phyloP scores from a whole-genome alignment of 1,284 basidiomycete species.

The Grifola frondosa region DNA sequence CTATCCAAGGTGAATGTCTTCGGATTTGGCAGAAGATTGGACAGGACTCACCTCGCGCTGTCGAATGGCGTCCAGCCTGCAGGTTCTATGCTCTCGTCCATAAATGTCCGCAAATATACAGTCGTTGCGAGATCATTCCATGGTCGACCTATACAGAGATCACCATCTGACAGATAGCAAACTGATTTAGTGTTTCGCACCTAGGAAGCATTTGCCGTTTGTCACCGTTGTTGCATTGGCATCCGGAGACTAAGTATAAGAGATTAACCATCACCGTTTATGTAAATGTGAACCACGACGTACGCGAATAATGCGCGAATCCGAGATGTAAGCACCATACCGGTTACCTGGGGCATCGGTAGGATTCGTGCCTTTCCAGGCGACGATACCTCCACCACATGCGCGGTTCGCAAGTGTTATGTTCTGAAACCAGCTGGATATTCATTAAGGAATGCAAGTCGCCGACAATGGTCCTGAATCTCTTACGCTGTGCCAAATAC shows the following conservation, averaged over 20 bases:
- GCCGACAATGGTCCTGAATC: neutral
- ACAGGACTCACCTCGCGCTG: conserved; percentile 37
- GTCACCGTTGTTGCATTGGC: conserved; percentile 51
- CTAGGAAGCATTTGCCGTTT: conserved; percentile 49
- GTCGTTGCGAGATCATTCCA: conserved; percentile 63
- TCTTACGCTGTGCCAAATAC: conserved; percentile 47
- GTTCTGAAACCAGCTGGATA: conserved; percentile 57
- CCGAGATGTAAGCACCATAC: conserved; percentile 61
- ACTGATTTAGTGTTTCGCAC: conserved; percentile 24
- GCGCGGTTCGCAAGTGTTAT: conserved; percentile 59
- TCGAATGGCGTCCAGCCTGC: conserved; percentile 53
- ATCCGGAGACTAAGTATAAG: conserved; percentile 51
- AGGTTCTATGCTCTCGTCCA: conserved; percentile 58
- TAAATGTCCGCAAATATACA: conserved; percentile 53
- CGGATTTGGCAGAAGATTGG: neutral
- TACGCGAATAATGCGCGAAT: conserved; percentile 58
- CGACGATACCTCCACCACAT: conserved; percentile 61
- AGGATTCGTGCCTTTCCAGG: conserved; percentile 59
- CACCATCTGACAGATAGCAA: neutral
- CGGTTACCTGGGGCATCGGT: conserved; percentile 52
- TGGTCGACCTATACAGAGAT: conserved; percentile 44
- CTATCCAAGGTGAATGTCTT: conserved; percentile 26
- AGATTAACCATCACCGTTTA: neutral
- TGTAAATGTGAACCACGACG: neutral
- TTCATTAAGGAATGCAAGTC: neutral